Evolutionary conservation across 306 rosid genomes (phyloP), one percentile per base, ranked within the genome.

Genomic region (Mimosa pudica): DNA sequence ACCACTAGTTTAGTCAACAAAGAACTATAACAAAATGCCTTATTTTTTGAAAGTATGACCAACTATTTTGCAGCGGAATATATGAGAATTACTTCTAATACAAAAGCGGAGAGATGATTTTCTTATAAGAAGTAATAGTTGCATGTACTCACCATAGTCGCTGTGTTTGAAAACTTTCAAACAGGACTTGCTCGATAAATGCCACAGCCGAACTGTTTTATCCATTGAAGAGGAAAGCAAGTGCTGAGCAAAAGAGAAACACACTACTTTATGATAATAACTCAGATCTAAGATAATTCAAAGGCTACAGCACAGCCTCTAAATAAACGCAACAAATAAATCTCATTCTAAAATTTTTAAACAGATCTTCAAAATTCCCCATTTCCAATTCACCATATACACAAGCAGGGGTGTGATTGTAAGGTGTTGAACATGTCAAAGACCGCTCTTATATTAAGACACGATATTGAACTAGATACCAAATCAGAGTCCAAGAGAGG

Each of bases 221-320:
- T 96, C 99, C 99, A 96, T 96, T 76, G 99, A 96, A 78, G 99
- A 93, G 80, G 99, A 96, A 86, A 96, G 99, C 90, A 96, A 83
- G 55, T 89, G 96, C 99, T 96, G 96, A 49, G 54, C 66, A 84
- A 41, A 73, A 77, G 20, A 46, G 47, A 41, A 63, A 86, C 55
- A 45, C 32, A 70, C 48, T 10, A 55, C 66, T 36, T 71, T 38
- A 75, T n/a, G 46, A 54, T 66, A 84, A 57, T 36, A 49, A 81
- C 52, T 80, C 70, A 42, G 47, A 41, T 18, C 74, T 54, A 36
- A 61, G 77, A 71, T 35, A n/a, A 44, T 70, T 72, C 76, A 80
- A 78, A 75, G 64, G n/a, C 35, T 67, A 49, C 46, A 45, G 60
- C 74, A 60, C 47, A 45, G 35, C 60, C 2, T 52, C 33, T 36